phyloP scores from a whole-genome alignment of 2,329 filamentous ascomycete species.

The Aspergillus unguis region DNA sequence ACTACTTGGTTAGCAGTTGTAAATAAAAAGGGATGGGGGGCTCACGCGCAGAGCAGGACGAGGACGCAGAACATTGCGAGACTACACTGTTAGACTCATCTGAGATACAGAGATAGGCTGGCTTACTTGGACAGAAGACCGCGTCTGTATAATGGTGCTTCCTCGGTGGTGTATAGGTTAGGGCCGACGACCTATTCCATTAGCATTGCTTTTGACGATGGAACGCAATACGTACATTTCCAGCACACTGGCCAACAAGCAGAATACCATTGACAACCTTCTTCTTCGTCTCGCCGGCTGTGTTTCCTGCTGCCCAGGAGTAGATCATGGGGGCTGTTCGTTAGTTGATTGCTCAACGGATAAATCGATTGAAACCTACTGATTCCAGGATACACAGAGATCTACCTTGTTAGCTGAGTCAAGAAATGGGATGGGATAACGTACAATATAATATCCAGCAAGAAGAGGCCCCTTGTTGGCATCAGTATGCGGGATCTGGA shows the following conservation, averaged over 20 bases:
- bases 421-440: neutral
- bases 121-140: constrained; percentile 56
- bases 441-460: constrained; percentile 54
- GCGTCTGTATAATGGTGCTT: constrained; percentile 56
- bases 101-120: neutral
- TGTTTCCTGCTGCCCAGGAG: constrained; percentile 63
- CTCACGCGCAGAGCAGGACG: constrained; percentile 50
- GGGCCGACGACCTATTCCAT: constrained; percentile 55
- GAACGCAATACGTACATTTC: constrained; percentile 51
- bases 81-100: constrained; percentile 17
- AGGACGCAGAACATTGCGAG: constrained; percentile 60
- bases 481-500: constrained; percentile 47
- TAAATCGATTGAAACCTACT: constrained; percentile 29
- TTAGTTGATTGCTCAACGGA: neutral
- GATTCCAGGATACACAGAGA: constrained; percentile 60
- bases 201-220: neutral
- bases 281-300: constrained; percentile 67
- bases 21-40: neutral
- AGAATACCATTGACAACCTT: constrained; percentile 64
- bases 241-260: constrained; percentile 63
- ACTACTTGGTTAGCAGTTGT: constrained; percentile 11
- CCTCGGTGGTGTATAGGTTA: constrained; percentile 59
- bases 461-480: constrained; percentile 51
- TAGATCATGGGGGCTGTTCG: constrained; percentile 61
- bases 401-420: constrained; percentile 26